phyloP scores from a whole-genome alignment of 2,329 filamentous ascomycete genomes.

The Curvularia verruculosa region DNA sequence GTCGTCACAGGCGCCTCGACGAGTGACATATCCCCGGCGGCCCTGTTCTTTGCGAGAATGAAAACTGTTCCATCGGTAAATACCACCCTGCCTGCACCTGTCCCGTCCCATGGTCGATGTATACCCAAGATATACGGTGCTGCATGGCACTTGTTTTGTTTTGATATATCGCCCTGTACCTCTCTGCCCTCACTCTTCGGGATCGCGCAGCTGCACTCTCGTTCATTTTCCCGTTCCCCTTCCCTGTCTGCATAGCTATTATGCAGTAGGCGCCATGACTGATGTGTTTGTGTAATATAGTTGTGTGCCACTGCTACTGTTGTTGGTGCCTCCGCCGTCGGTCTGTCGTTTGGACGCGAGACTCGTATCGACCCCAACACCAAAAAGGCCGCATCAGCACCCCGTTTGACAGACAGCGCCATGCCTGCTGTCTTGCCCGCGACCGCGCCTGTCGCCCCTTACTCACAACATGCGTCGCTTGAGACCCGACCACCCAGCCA shows the following conservation, averaged over 20 bases:
- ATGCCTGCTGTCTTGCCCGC: slow-evolving; percentile 39
- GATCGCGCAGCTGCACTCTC: slow-evolving; percentile 34
- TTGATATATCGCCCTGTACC: slow-evolving; percentile 34
- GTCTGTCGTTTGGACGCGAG: slow-evolving; percentile 62
- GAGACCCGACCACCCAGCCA: slow-evolving; percentile 33
- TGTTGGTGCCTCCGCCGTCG: slow-evolving; percentile 65
- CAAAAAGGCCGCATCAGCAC: slow-evolving; percentile 48
- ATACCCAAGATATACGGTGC: slow-evolving; percentile 10
- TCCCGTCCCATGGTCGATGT: slow-evolving; percentile 18
- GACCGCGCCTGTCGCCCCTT: slow-evolving; percentile 27
- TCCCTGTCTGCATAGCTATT: slow-evolving; percentile 26
- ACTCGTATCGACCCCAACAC: slow-evolving; percentile 51
- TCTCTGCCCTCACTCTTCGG: slow-evolving; percentile 27
- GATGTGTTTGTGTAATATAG: slow-evolving; percentile 53
- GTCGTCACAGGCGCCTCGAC: slow-evolving; percentile 45
- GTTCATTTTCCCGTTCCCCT: slow-evolving; percentile 31
- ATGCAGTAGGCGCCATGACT: slow-evolving; percentile 41
- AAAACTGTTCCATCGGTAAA: slow-evolving; percentile 56
- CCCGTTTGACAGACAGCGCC: slow-evolving; percentile 34
- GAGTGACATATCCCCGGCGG: slow-evolving; percentile 48
- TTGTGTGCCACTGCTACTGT: slow-evolving; percentile 67
- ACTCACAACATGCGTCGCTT: slow-evolving; percentile 36
- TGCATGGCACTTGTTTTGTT: slow-evolving; percentile 39
- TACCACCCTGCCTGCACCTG: slow-evolving; percentile 28
- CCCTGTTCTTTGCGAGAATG: slow-evolving; percentile 50